Evolutionary conservation across 148 eudicot genomes (phyloP).

Genomic region (Rhododendron kiyosumense): DNA sequence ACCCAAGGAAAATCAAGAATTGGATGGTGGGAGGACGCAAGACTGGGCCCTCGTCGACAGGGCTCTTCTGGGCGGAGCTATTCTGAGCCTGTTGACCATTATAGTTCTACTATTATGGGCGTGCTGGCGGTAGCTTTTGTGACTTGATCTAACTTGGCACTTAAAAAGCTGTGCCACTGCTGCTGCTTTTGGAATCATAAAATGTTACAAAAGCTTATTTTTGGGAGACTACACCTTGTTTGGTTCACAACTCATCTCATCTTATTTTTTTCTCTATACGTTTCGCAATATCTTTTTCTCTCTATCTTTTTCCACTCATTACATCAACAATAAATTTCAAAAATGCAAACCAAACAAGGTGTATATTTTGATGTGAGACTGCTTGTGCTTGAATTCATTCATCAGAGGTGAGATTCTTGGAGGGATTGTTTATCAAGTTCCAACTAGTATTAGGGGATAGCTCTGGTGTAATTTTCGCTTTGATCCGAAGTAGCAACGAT

Average conservation of each 20-base stretch:
- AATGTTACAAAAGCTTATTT: neutral
- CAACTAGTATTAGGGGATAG: neutral
- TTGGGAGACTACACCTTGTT: neutral
- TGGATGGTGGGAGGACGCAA: neutral
- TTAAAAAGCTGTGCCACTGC: neutral
- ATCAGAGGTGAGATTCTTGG: neutral
- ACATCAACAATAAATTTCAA: too few relatives aligned
- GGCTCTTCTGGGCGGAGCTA: slow-evolving; percentile 50
- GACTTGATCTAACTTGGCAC: neutral
- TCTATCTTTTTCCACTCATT: too few relatives aligned
- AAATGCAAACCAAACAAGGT: too few relatives aligned
- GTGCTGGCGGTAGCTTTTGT: neutral
- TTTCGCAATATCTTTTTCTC: too few relatives aligned
- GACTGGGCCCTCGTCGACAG: slow-evolving; percentile 46
- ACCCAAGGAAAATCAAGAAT: slow-evolving; percentile 20
- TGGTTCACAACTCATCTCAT: too few relatives aligned
- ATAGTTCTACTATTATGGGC: slow-evolving; percentile 17
- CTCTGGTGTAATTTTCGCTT: neutral
- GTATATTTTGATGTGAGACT: neutral
- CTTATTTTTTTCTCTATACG: too few relatives aligned
- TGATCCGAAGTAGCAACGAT: neutral
- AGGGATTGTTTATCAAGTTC: neutral
- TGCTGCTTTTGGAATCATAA: neutral
- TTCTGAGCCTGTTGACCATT: slow-evolving; percentile 51
- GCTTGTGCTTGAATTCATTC: neutral